Percentiles rank a stretch among this genome's conserved stretches.
Evolutionary conservation across 2,329 filamentous ascomycete species (phyloP).

Genomic region (Trichoderma sp.): DNA sequence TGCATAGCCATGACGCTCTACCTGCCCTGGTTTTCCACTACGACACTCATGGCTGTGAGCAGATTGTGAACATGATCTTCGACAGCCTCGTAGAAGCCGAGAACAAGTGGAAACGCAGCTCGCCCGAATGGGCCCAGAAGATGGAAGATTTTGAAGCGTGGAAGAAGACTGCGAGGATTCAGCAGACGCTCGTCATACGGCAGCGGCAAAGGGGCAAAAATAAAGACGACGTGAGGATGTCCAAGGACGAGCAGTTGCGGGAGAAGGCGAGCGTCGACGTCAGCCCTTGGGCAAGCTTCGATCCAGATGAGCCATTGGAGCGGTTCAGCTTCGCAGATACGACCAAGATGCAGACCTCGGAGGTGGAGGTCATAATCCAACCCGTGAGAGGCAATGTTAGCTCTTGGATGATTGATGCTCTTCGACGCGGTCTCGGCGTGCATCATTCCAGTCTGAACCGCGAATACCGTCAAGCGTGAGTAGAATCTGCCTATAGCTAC

Average conservation of each 20-base stretch:
- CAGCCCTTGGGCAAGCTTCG: constrained; percentile 64
- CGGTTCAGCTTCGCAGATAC: constrained; percentile 68
- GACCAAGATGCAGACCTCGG: constrained; percentile 58
- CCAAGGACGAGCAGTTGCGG: constrained; percentile 59
- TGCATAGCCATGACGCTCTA: constrained; percentile 66
- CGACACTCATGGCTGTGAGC: constrained; percentile 66
- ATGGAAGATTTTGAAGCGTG: constrained; percentile 15
- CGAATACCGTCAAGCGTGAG: constrained; percentile 68
- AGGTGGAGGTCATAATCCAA: constrained; percentile 58
- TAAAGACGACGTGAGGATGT: constrained; percentile 35
- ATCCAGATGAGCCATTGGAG: constrained; percentile 64
- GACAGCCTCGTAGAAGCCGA: constrained; percentile 48
- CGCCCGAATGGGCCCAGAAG: constrained; percentile 44
- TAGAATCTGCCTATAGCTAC: constrained; percentile 23
- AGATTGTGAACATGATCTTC: constrained; percentile 55
- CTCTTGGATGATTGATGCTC: constrained; percentile 58
- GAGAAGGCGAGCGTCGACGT: constrained; percentile 59
- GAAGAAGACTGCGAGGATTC: constrained; percentile 41
- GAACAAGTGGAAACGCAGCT: constrained; percentile 57
- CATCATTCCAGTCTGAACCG: constrained; percentile 82
- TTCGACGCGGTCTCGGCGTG: constrained; percentile 70
- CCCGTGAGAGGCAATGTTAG: constrained; percentile 52
- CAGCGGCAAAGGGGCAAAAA: background rate
- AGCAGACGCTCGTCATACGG: constrained; percentile 38
- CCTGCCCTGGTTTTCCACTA: constrained; percentile 80